Evolutionary conservation across 441 rosid genomes (phyloP).

Genomic region (Geranium incanum): DNA sequence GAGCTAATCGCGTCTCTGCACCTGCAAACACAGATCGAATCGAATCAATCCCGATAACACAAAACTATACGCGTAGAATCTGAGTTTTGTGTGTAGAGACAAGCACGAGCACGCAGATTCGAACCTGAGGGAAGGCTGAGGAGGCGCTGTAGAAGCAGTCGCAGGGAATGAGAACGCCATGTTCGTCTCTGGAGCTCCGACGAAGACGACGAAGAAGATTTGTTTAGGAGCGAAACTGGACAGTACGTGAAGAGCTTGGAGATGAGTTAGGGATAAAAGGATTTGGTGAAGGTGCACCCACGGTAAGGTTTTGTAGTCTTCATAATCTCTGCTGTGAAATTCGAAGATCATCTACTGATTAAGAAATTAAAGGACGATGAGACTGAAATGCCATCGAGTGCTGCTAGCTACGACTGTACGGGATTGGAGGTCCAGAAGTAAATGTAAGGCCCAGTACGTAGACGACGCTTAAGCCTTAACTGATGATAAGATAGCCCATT

Average conservation of each 20-base stretch:
- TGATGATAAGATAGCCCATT: no score
- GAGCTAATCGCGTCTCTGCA: constrained; percentile 55
- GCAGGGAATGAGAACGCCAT: constrained; percentile 57
- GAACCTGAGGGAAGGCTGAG: constrained; percentile 54
- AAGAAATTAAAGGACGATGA: neutral
- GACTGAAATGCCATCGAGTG: neutral
- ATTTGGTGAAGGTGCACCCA: neutral
- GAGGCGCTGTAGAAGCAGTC: constrained; percentile 24
- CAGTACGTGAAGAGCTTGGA: neutral
- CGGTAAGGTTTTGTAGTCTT: neutral
- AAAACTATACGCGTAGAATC: neutral
- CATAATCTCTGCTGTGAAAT: neutral
- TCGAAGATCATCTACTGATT: neutral
- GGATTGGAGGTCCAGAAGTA: neutral
- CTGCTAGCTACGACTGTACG: neutral
- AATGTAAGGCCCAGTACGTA: no score
- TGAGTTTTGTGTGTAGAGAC: neutral
- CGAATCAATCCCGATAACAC: constrained; percentile 1
- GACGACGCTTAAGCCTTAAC: no score
- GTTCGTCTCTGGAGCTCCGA: constrained; percentile 1
- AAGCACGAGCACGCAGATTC: neutral
- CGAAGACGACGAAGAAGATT: constrained; percentile 1
- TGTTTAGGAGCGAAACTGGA: neutral
- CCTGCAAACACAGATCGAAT: constrained; percentile 31
- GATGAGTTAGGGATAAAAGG: neutral